Evolutionary conservation across 169 alveolate species (phyloP).

Genomic region (Theileria equi): DNA sequence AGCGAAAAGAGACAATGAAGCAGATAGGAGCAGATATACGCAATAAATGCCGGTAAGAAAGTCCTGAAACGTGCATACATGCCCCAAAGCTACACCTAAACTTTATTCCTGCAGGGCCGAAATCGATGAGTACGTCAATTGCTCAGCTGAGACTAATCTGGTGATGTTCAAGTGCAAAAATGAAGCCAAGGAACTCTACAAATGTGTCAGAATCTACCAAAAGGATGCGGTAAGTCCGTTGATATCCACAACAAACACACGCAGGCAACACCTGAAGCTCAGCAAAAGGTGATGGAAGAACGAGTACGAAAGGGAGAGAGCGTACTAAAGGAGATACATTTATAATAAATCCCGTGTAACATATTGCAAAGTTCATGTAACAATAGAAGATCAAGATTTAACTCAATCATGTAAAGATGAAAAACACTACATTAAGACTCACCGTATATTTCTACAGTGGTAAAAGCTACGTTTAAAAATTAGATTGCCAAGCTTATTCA

Average conservation of each 20-base stretch:
- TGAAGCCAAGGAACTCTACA: slow-evolving; percentile 28
- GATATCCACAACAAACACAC: too few relatives aligned
- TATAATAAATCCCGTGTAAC: not conserved
- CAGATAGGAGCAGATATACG: slow-evolving; percentile 36
- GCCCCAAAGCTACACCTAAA: not conserved
- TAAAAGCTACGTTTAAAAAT: not conserved
- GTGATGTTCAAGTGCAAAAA: slow-evolving; percentile 36
- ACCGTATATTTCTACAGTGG: not conserved
- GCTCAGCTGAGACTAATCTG: slow-evolving; percentile 37
- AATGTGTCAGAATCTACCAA: slow-evolving; percentile 46
- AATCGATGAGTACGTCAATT: slow-evolving; percentile 61
- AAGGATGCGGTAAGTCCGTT: slow-evolving; percentile 23
- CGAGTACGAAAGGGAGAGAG: slow-evolving; percentile 51
- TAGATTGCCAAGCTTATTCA: not conserved
- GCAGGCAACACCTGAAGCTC: slow-evolving; percentile 54
- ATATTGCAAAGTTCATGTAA: not conserved
- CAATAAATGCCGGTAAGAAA: slow-evolving; percentile 55
- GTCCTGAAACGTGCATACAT: not conserved
- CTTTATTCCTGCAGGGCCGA: slow-evolving; percentile 41
- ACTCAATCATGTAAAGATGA: not conserved
- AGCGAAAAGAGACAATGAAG: slow-evolving; percentile 39
- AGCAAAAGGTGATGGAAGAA: slow-evolving; percentile 40
- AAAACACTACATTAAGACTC: not conserved
- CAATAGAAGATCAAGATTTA: not conserved
- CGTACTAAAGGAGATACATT: slow-evolving; percentile 30